Base-by-base conservation (phyloP, 768 basidiomycete genomes). In the Hygrophorus russula region DNA sequence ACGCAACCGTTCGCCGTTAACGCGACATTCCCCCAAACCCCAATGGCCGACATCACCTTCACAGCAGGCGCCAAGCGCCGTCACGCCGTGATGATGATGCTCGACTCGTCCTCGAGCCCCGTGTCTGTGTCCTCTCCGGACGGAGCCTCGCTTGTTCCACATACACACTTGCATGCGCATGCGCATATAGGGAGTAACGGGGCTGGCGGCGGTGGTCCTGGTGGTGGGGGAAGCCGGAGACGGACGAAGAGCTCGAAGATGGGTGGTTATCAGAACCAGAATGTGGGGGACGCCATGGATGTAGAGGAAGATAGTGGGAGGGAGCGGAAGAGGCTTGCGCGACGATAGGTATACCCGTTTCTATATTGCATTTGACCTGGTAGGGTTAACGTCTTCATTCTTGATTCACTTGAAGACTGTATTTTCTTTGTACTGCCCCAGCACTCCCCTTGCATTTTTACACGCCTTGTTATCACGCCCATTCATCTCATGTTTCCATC, bases 81-180 rank as follows among this genome's bases (percentile, higher is more conserved):
- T 28, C 82, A 88, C 51, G 80, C 82, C 0, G 71, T 82, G 53
- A 83, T 86, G 78, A 78, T 83, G 72, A 74, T 80, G 70, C 69
- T 82, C 2, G 82, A 85, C 50, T 64, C 79, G 0, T 53, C 67
- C 12, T 52, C 70, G 2, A 49, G 71, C 10, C 50, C 68, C 0
- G 63, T 64, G 19, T 53, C 66, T 17, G 60, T 67, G 30, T 51
- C 68, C 1, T 59, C 68, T 11, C 55, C 65, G 13, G 62, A 61
- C 29, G 54, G 44, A 44, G 43, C 54, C 34, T 52, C 56, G 36
- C 56, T 3, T 24, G 36, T 42, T 49, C 51, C 32, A 53, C 31
- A 44, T 53, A 32, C 41, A 50, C 45, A 42, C 36, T 18, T 5
- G 15, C 12, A n/a, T 5, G 20, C 24, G 15, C 29, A 18, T 7